Conservation (phyloP, 2,329 filamentous ascomycete genomes). For the Xylaria sp. region DNA sequence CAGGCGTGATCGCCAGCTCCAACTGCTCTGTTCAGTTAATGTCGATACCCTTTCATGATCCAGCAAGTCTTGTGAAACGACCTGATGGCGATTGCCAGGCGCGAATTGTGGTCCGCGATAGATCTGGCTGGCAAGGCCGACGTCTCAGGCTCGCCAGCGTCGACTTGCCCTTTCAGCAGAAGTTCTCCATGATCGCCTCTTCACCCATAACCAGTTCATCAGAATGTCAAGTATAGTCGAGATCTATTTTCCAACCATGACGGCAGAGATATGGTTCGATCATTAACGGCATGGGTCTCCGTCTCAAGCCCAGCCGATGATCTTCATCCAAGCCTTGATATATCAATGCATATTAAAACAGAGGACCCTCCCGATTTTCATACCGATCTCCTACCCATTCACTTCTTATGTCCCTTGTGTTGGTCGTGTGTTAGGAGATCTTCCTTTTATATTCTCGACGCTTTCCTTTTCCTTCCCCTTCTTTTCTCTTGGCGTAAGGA, state of each 20-base stretch:
- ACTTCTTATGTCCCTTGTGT: conserved; percentile 19
- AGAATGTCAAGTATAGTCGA: conserved; percentile 20
- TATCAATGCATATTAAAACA: conserved; percentile 38
- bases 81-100: conserved; percentile 8
- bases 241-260: conserved; percentile 18
- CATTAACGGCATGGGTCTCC: conserved; percentile 20
- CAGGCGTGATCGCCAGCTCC: conserved; percentile 20
- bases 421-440: conserved; percentile 28
- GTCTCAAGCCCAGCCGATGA: conserved; percentile 24
- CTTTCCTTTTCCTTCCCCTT: conserved; percentile 22
- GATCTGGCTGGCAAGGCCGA: conserved; percentile 16
- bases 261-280: conserved; percentile 10
- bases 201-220: conserved; percentile 1
- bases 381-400: conserved; percentile 25
- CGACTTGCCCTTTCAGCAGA: conserved; percentile 18
- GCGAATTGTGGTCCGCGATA: conserved; percentile 16
- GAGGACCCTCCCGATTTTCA: conserved; percentile 21
- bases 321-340: conserved; percentile 29
- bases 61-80: conserved; percentile 20
- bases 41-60: conserved; percentile 6
- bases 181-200: background rate
- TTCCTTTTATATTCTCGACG: conserved; percentile 25
- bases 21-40: conserved; percentile 1
- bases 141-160: conserved; percentile 17
- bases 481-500: conserved; percentile 30